phyloP scores from a whole-genome alignment of 305 asterid species.

The Solanum hybrid region DNA sequence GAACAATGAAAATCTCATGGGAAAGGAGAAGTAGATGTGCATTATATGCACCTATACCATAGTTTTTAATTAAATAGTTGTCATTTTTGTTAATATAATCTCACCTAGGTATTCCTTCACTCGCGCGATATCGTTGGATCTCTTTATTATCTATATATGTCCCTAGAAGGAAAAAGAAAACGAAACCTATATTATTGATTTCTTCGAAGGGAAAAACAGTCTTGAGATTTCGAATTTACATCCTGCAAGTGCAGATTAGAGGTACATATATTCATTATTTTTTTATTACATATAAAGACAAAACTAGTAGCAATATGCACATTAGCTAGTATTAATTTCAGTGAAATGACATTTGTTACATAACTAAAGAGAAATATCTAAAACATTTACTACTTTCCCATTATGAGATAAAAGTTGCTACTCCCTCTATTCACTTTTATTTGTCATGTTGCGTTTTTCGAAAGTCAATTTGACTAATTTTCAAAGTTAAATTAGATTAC shows the following conservation, averaged over 20 bases:
- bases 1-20: neutral
- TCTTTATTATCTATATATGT: neutral
- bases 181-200: neutral
- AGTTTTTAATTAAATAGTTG: neutral
- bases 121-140: neutral
- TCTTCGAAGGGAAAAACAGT: neutral
- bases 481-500: neutral
- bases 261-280: neutral
- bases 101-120: neutral
- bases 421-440: neutral
- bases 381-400: neutral
- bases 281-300: no score
- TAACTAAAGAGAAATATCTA: fast-evolving
- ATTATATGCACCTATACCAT: neutral
- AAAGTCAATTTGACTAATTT: neutral
- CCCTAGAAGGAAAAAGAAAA: neutral
- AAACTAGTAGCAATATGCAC: no score
- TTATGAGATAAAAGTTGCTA: neutral
- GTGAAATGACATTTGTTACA: neutral
- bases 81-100: neutral
- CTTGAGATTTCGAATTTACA: neutral
- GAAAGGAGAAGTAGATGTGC: neutral
- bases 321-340: neutral
- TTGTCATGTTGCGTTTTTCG: neutral
- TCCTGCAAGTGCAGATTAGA: neutral